phyloP scores from a whole-genome alignment of 2,329 filamentous ascomycete species.

The Aspergillus neotritici region DNA sequence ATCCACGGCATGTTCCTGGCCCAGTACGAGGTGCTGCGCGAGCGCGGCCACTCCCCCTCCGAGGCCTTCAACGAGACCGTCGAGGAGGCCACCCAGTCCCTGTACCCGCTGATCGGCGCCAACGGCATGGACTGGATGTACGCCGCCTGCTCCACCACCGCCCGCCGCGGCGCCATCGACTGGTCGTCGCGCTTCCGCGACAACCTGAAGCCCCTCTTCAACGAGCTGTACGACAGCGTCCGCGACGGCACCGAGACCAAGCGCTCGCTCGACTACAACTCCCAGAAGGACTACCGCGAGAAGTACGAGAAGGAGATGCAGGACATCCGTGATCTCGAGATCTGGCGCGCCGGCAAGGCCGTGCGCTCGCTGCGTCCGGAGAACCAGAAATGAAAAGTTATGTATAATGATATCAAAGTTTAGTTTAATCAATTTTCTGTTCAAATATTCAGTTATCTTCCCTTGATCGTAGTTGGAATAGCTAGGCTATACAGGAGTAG shows the following conservation, averaged over 20 bases:
- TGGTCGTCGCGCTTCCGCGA: slow-evolving; percentile 98
- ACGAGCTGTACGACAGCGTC: slow-evolving; percentile 91
- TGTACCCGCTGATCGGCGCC: slow-evolving; percentile 95
- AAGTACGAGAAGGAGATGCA: slow-evolving; percentile 98
- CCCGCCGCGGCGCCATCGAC: slow-evolving; percentile 96
- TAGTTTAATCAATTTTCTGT: not conserved
- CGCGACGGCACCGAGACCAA: slow-evolving; percentile 88
- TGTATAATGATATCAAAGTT: not conserved
- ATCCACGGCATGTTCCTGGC: slow-evolving; percentile 99
- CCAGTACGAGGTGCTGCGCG: slow-evolving; percentile 99
- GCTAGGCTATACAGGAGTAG: no score
- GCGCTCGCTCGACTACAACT: slow-evolving; percentile 96
- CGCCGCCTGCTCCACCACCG: slow-evolving; percentile 97
- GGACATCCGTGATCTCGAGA: slow-evolving; percentile 96
- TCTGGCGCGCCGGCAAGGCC: slow-evolving; percentile 98
- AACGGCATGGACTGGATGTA: slow-evolving; percentile 99
- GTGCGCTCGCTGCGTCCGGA: slow-evolving; percentile 83
- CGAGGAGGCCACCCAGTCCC: slow-evolving; percentile 95
- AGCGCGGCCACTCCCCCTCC: slow-evolving; percentile 93
- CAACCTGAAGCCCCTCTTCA: slow-evolving; percentile 97
- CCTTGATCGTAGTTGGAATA: no score
- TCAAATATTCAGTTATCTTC: no score
- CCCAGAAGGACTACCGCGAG: slow-evolving; percentile 90
- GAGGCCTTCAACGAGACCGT: slow-evolving; percentile 99
- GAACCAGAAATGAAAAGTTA: slow-evolving; percentile 60